Percentiles rank a stretch among this genome's conserved stretches.
Evolutionary conservation across 2,329 filamentous ascomycete species (phyloP).

Genomic region (Fusarium mexicanum): DNA sequence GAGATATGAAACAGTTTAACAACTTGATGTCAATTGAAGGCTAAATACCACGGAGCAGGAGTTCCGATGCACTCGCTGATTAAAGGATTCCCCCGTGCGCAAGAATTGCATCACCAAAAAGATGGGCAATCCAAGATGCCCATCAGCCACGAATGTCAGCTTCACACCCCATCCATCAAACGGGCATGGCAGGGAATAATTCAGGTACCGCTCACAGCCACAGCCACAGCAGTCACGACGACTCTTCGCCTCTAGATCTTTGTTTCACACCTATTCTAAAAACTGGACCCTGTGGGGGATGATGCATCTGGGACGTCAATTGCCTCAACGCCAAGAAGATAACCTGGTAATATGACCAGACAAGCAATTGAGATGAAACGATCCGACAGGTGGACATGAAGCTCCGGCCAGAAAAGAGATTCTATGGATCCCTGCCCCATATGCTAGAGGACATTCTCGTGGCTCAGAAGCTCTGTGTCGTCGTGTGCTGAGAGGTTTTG

Average conservation of each 20-base stretch:
- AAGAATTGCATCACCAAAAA: conserved; percentile 6
- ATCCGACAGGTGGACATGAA: neutral
- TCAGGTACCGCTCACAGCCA: neutral
- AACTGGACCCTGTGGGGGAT: neutral
- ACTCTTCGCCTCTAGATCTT: neutral
- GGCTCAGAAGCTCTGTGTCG: neutral
- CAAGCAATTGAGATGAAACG: neutral
- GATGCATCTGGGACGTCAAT: conserved; percentile 4
- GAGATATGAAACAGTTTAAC: neutral
- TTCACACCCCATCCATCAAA: neutral
- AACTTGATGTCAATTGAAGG: too few species aligned
- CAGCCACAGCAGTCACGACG: neutral
- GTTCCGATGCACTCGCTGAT: neutral
- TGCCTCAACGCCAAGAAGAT: neutral
- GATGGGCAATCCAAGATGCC: neutral
- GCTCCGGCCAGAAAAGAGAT: neutral
- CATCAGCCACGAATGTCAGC: neutral
- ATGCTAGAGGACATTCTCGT: neutral
- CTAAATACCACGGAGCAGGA: neutral
- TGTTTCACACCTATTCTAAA: neutral
- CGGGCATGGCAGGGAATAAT: conserved; percentile 1
- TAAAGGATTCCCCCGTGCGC: neutral
- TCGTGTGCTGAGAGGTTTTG: neutral
- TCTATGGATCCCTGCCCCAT: neutral
- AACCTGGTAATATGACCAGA: neutral